A percentile compares a stretch with the other conserved stretches of the same genome.
phyloP scores from a whole-genome alignment of 306 rosid genomes.

The Carpinus fangiana region DNA sequence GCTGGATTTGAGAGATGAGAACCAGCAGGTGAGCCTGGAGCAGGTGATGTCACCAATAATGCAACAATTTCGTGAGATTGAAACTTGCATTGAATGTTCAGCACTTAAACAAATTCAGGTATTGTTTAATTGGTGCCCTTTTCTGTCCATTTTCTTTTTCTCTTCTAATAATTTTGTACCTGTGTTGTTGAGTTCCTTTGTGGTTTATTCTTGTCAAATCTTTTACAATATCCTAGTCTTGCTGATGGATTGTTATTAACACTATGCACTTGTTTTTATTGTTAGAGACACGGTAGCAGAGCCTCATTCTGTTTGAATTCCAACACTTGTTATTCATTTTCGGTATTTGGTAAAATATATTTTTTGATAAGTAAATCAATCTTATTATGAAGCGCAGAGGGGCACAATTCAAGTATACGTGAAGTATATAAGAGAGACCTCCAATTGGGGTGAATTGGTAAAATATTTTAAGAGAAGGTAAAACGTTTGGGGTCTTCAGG shows the following conservation, averaged over 20 bases:
- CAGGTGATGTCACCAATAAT: slow-evolving; percentile 98
- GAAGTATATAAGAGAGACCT: too few relatives aligned
- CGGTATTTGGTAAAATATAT: not conserved
- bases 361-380: too few relatives aligned
- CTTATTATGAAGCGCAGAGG: too few relatives aligned
- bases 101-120: slow-evolving; percentile 94
- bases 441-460: too few relatives aligned
- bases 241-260: not conserved
- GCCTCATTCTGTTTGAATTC: not conserved
- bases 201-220: not conserved
- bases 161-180: not conserved
- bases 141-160: not conserved
- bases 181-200: not conserved
- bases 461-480: not conserved
- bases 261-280: not conserved
- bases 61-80: slow-evolving; percentile 99
- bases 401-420: too few relatives aligned
- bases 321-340: not conserved
- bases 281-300: not conserved
- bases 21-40: slow-evolving; percentile 86
- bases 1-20: slow-evolving; percentile 95
- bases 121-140: not conserved
- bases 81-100: slow-evolving; percentile 97
- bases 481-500: not conserved
- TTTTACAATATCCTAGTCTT: not conserved